Evolutionary conservation across 352 stramenopile genomes (phyloP).

Genomic region (Phytophthora cactorum): DNA sequence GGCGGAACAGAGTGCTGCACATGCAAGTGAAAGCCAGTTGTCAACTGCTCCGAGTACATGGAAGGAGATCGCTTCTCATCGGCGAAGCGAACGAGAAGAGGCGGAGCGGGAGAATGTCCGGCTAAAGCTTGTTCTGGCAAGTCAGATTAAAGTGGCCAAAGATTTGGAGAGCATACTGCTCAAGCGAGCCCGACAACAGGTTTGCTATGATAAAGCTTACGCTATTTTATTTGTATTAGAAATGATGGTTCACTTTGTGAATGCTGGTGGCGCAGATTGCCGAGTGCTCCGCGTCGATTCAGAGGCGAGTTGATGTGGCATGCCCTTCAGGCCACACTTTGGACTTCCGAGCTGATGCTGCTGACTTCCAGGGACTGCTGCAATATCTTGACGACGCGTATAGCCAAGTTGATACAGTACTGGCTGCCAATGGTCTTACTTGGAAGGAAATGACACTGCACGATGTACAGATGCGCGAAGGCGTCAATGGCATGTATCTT

Average conservation of each 20-base stretch:
- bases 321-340: conserved; percentile 20
- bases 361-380: conserved; percentile 34
- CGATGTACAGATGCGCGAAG: conserved; percentile 36
- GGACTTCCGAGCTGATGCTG: conserved; percentile 29
- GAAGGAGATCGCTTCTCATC: conserved; percentile 19
- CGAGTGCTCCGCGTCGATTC: conserved; percentile 25
- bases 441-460: conserved; percentile 34
- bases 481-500: conserved; percentile 31
- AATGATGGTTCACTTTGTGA: not conserved
- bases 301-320: conserved; percentile 15
- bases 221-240: not conserved
- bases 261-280: conserved; percentile 15
- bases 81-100: conserved; percentile 13
- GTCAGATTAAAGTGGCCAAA: conserved; percentile 54
- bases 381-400: conserved; percentile 31
- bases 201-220: conserved; percentile 6
- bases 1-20: not conserved
- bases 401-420: conserved; percentile 30
- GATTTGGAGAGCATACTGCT: conserved; percentile 48
- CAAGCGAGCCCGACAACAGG: conserved; percentile 29
- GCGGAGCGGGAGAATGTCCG: conserved; percentile 40
- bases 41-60: conserved; percentile 7
- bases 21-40: not conserved
- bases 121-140: conserved; percentile 45
- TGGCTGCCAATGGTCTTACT: conserved; percentile 34